A percentile compares a stretch with the other conserved stretches of the same genome.
These are phyloP conservation scores for Neurospora sp. DNA, from an alignment of 495 filamentous ascomycete genomes.

Conservation along the genomic window DNA sequence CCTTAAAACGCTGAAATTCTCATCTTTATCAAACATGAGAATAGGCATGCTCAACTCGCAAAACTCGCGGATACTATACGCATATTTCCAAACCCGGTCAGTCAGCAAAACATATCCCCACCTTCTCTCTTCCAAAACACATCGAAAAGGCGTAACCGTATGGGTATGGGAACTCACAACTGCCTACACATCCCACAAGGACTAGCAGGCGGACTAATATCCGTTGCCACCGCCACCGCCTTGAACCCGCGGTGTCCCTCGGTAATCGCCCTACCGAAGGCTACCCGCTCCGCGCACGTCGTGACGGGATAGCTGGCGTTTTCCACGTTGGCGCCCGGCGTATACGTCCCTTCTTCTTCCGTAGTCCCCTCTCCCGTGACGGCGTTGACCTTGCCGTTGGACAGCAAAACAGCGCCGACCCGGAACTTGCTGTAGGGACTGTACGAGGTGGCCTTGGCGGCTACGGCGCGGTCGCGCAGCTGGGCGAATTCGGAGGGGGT, in stretches of 20 bases:
- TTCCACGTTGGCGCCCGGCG: slow-evolving; percentile 83
- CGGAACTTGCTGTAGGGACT: slow-evolving; percentile 92
- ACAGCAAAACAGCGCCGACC: slow-evolving; percentile 76
- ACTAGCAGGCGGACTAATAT: slow-evolving; percentile 60
- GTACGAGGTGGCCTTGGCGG: slow-evolving; percentile 69
- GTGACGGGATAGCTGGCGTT: slow-evolving; percentile 89
- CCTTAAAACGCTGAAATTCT: slow-evolving; percentile 56
- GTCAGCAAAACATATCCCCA: not conserved
- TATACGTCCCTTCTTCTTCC: not conserved
- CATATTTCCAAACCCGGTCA: slow-evolving; percentile 8
- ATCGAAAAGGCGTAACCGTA: too few species aligned
- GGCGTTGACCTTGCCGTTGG: slow-evolving; percentile 45
- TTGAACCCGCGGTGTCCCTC: slow-evolving; percentile 62
- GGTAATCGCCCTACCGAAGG: slow-evolving; percentile 68
- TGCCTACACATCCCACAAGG: slow-evolving; percentile 65
- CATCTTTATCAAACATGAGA: slow-evolving; percentile 83
- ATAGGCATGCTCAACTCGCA: slow-evolving; percentile 57
- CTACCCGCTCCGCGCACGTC: slow-evolving; percentile 87
- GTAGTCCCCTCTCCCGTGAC: not conserved
- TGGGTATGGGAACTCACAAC: slow-evolving; percentile 30
- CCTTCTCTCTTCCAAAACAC: not conserved
- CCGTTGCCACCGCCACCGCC: slow-evolving; percentile 79
- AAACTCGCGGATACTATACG: slow-evolving; percentile 67
- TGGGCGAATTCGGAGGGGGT: slow-evolving; percentile 48
- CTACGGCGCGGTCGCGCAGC: slow-evolving; percentile 47